A percentile compares a stretch with the other conserved stretches of the same genome.
phyloP scores from a whole-genome alignment of 371 early-diverging fungal genomes.

The Mucor indicus region DNA sequence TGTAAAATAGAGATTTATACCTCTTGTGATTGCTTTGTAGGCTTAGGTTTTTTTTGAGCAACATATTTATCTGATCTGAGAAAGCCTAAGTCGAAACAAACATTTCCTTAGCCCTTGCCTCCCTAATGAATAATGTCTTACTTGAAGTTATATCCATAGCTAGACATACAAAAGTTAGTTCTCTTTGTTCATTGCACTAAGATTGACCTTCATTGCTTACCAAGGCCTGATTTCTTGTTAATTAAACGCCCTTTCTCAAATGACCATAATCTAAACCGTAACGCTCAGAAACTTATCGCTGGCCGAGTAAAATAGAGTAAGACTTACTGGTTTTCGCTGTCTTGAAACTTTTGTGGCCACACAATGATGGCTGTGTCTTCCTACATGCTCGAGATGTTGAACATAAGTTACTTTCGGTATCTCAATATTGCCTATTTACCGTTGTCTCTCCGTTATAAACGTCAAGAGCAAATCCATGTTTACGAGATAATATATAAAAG shows the following conservation, averaged over 20 bases:
- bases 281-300: no score
- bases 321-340: constrained; percentile 48
- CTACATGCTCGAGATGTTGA: constrained; percentile 7
- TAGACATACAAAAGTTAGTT: constrained; percentile 9
- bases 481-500: constrained; percentile 47
- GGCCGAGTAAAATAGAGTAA: background rate
- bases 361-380: constrained; percentile 46
- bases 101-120: background rate
- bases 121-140: constrained; percentile 11
- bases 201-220: constrained; percentile 17
- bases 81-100: constrained; percentile 23
- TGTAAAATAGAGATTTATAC: constrained; percentile 11
- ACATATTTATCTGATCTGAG: constrained; percentile 45
- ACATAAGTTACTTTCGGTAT: background rate
- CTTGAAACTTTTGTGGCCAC: constrained; percentile 54
- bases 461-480: constrained; percentile 47
- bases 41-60: constrained; percentile 42
- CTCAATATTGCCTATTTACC: constrained; percentile 14
- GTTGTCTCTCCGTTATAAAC: constrained; percentile 46
- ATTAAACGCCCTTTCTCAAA: constrained; percentile 37
- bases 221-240: constrained; percentile 49
- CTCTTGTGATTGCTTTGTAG: constrained; percentile 39
- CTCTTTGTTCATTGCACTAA: background rate
- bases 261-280: constrained; percentile 34
- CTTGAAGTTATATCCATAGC: constrained; percentile 41